phyloP scores from a whole-genome alignment of 148 eudicot genomes.

The Persicaria maculosa region DNA sequence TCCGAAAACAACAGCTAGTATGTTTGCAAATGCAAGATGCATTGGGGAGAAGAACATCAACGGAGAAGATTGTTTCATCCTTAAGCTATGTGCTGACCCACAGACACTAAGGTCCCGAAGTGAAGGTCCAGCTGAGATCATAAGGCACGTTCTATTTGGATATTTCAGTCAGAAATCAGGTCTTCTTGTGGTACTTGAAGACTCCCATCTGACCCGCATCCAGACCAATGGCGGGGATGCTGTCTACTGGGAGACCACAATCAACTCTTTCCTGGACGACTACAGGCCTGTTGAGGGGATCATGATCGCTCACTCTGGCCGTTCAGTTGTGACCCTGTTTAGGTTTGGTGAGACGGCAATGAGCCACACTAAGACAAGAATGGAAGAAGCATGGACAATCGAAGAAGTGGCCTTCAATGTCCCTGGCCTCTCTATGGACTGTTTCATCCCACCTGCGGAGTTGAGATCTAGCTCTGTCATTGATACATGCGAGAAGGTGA shows the following conservation, averaged over 20 bases:
- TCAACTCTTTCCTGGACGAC: conserved; percentile 73
- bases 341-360: conserved; percentile 83
- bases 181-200: conserved; percentile 53
- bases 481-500: conserved; percentile 52
- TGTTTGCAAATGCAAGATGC: conserved; percentile 48
- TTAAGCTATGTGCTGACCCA: conserved; percentile 48
- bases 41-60: conserved; percentile 49
- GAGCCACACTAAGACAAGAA: conserved; percentile 71
- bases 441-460: conserved; percentile 93
- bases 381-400: conserved; percentile 75
- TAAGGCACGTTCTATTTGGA: conserved; percentile 46
- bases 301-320: conserved; percentile 92
- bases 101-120: conserved; percentile 42
- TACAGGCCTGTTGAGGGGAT: conserved; percentile 83
- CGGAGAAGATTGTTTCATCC: conserved; percentile 63
- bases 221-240: conserved; percentile 86
- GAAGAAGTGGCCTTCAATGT: conserved; percentile 77
- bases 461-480: conserved; percentile 44
- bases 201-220: conserved; percentile 76
- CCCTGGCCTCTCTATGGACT: conserved; percentile 74
- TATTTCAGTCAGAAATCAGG: conserved; percentile 63
- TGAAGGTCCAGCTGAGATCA: conserved; percentile 44
- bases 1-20: conserved; percentile 53
- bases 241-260: conserved; percentile 94
- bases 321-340: conserved; percentile 85